Conservation (phyloP, 2,329 filamentous ascomycete genomes). For the Trichoderma brevicompactum region DNA sequence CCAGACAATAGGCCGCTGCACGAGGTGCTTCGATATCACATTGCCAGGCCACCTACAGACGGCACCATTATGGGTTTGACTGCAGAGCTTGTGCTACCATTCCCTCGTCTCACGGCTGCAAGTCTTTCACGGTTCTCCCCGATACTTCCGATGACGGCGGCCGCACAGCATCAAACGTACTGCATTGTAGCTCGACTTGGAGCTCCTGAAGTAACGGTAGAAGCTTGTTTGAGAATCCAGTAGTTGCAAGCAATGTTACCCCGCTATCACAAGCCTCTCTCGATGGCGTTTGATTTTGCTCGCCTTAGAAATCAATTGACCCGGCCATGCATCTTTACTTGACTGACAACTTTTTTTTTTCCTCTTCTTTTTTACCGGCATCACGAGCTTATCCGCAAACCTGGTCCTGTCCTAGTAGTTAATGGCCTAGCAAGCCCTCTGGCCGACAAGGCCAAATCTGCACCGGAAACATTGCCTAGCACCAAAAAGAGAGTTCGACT, state of each 20-base stretch:
- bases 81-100: slow-evolving; percentile 4
- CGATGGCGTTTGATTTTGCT: background rate
- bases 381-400: background rate
- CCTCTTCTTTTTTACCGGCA: too few species aligned
- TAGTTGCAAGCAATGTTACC: slow-evolving; percentile 21
- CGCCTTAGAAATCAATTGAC: background rate
- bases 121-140: background rate
- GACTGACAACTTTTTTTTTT: background rate
- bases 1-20: slow-evolving; percentile 4
- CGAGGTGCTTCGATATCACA: background rate
- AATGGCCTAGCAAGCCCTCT: too few species aligned
- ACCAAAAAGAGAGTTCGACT: slow-evolving; percentile 13
- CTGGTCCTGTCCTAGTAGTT: background rate
- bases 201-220: background rate
- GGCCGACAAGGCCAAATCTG: background rate
- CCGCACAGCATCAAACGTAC: background rate
- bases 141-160: slow-evolving; percentile 22
- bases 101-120: background rate
- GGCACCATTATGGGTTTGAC: background rate
- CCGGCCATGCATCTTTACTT: background rate
- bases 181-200: background rate
- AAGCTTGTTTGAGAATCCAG: background rate
- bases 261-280: background rate
- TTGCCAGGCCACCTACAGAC: background rate
- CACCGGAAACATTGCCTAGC: slow-evolving; percentile 1